Evolutionary conservation across 1,284 basidiomycete genomes (phyloP).

Genomic region (Boletellus deceptivus): DNA sequence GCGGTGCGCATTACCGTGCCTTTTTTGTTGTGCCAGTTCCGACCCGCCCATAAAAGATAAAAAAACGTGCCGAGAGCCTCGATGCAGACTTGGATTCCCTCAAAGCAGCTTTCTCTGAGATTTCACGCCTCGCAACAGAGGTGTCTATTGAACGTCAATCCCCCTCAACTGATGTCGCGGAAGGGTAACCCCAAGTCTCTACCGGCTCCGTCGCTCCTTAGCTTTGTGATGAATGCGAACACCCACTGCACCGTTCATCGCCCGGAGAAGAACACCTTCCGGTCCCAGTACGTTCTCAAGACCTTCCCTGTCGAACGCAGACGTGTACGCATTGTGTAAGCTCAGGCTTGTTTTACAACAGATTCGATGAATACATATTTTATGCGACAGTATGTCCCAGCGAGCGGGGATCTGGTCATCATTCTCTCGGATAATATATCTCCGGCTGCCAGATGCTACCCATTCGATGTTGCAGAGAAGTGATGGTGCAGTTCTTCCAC

Average conservation of each 20-base stretch:
- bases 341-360: conserved; percentile 12
- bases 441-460: conserved; percentile 43
- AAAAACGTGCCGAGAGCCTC: conserved; percentile 75
- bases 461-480: conserved; percentile 37
- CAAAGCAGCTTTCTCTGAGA: conserved; percentile 77
- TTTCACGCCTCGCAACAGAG: conserved; percentile 73
- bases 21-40: neutral
- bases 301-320: neutral
- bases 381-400: conserved; percentile 5
- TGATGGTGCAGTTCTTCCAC: conserved; percentile 36
- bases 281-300: conserved; percentile 3
- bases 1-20: conserved; percentile 50
- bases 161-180: neutral
- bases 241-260: no score
- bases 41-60: conserved; percentile 57
- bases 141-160: conserved; percentile 48
- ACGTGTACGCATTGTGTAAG: conserved; percentile 8
- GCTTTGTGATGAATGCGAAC: neutral
- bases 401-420: conserved; percentile 16
- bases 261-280: neutral
- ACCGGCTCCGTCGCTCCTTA: neutral
- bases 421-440: conserved; percentile 29
- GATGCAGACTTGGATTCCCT: conserved; percentile 81
- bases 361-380: conserved; percentile 7
- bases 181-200: conserved; percentile 4